Conservation (phyloP, 306 rosid species). For the Quercus robur region DNA sequence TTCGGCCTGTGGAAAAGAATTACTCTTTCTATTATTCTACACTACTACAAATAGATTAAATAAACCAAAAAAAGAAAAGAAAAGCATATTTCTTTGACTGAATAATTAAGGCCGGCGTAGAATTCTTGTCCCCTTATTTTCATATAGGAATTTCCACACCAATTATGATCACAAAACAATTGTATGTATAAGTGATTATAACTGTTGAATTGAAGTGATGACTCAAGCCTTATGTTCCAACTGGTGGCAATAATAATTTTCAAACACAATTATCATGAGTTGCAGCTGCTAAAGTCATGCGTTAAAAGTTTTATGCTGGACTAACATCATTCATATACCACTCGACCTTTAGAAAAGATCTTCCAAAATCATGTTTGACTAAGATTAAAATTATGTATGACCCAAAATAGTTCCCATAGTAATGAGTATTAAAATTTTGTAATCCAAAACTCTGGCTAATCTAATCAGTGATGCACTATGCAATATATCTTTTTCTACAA, state of each 20-base stretch:
- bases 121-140: background rate
- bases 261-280: background rate
- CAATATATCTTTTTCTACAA: background rate
- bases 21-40: background rate
- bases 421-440: background rate
- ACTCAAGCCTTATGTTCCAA: background rate
- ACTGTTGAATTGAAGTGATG: background rate
- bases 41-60: background rate
- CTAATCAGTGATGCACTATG: background rate
- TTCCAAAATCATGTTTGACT: background rate
- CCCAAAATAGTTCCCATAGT: background rate
- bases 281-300: background rate
- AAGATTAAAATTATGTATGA: background rate
- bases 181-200: background rate
- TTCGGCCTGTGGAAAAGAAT: background rate
- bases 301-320: background rate
- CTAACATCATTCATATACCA: background rate
- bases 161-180: background rate
- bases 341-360: background rate
- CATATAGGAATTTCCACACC: background rate
- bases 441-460: background rate
- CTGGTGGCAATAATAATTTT: background rate
- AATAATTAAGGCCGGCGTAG: background rate
- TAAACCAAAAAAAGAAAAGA: background rate
- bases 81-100: background rate